Conservation (phyloP, 139 green algal genomes). For the Picochlorum sp. region DNA sequence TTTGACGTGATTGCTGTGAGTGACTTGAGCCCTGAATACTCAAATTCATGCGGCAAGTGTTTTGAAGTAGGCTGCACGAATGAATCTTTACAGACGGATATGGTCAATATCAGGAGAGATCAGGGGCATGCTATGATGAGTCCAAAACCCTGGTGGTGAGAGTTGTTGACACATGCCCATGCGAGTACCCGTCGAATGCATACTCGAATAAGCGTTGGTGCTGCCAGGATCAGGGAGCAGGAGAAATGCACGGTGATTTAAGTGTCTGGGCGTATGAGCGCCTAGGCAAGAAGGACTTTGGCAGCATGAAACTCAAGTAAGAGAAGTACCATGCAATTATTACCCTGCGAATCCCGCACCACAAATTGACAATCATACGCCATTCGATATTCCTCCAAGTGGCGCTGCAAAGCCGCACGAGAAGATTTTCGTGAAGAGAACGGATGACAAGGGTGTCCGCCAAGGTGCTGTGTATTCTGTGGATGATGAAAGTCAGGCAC, state of each 20-base stretch:
- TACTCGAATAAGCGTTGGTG: conserved; percentile 39
- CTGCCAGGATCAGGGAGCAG: conserved; percentile 21
- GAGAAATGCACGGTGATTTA: conserved; percentile 22
- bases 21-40: neutral
- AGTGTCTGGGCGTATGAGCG: conserved; percentile 29
- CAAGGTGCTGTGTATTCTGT: conserved; percentile 12
- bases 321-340: conserved; percentile 19
- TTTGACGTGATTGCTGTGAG: conserved; percentile 4
- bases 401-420: neutral
- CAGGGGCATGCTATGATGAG: neutral
- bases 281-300: conserved; percentile 9
- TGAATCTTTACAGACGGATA: conserved; percentile 20
- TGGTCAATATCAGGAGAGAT: conserved; percentile 6
- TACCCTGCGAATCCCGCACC: conserved; percentile 13
- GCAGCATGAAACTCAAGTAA: conserved; percentile 14
- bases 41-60: conserved; percentile 9
- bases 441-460: conserved; percentile 8
- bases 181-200: conserved; percentile 25
- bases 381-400: neutral
- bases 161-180: conserved; percentile 28
- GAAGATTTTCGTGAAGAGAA: conserved; percentile 20
- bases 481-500: conserved; percentile 2
- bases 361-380: neutral
- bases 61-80: conserved; percentile 22
- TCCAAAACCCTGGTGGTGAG: conserved; percentile 13